Base-by-base conservation (phyloP, 345 rosid species). In the Pugionium dolabratum region DNA sequence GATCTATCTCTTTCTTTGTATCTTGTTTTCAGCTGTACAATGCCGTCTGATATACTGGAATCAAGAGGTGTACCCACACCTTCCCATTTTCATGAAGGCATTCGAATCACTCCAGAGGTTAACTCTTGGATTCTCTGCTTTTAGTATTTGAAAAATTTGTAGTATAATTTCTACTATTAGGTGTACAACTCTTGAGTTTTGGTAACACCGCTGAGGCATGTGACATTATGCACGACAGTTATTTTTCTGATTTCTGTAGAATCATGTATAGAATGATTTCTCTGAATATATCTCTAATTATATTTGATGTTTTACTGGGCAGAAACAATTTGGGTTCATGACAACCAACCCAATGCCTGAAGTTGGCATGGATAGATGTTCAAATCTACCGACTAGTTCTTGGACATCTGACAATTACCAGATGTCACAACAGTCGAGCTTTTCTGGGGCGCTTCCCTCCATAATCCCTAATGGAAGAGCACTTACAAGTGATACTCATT, bases 301-400 rank as follows among this genome's bases (percentile, higher is more conserved):
- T 9, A 32, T 33, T 31, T 59, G 42, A 59, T 51, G 47, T 59
- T 75, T 58, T 63, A 2, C 69, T 84, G 76, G 52, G 75, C 84
- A 89, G 94, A 85, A 82, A 67, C 86, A 85, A 72, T 46, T 63
- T 80, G 91, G 89, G 52, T 81, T 85, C 66, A 80, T 80, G 83
- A 85, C 81, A 82, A 58, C 67, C 7, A 81, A 86, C 48, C 40
- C 62, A 34, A 60, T 75, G 74, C 64, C 80, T 29, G 89, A 81
- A 73, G 82, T 80, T 79, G 78, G 47, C 43, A 76, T 77, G 46
- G 80, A 64, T 64, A 78, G 62, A 75, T n/a, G 54, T 51, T 64
- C 79, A 7, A 75, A 58, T 65, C 62, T 64, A 49, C 76, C 80
- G 1, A 75, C 76, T 61, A 69, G 69, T 59, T 76, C 79, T 33